A percentile compares a stretch with the other conserved stretches of the same genome.
These are phyloP conservation scores for Fragosphaeria purpurea DNA, from an alignment of 2,329 filamentous ascomycete species.

Conservation along the genomic window DNA sequence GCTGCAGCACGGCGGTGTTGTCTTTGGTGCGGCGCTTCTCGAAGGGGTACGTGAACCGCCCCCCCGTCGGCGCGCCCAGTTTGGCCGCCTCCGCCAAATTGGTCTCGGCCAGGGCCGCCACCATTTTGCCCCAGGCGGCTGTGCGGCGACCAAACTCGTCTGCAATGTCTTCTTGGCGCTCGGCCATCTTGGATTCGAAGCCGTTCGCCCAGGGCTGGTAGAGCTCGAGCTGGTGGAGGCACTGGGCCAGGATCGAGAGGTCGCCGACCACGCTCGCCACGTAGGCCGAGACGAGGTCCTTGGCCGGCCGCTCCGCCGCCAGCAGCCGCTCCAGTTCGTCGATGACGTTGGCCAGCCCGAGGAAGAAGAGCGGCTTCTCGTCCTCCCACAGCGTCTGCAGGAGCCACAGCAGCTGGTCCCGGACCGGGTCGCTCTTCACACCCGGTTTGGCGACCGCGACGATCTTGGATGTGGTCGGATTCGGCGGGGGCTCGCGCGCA, in stretches of 20 bases:
- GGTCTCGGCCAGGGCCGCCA: slow-evolving; percentile 11
- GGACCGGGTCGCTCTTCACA: slow-evolving; percentile 13
- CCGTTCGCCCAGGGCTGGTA: slow-evolving; percentile 38
- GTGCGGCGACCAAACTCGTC: slow-evolving; percentile 16
- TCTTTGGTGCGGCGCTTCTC: slow-evolving; percentile 35
- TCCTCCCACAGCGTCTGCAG: slow-evolving; percentile 29
- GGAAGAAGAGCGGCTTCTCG: slow-evolving; percentile 1
- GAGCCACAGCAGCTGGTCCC: slow-evolving; percentile 25
- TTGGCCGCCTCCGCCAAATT: slow-evolving; percentile 9
- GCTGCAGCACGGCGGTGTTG: slow-evolving; percentile 32
- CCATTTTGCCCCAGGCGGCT: slow-evolving; percentile 8
- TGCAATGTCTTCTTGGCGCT: slow-evolving; percentile 17
- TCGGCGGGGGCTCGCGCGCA: slow-evolving; percentile 15
- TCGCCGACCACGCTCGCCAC: slow-evolving; percentile 30
- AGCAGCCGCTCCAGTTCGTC: slow-evolving; percentile 40
- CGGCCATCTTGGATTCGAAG: slow-evolving; percentile 23
- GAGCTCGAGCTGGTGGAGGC: slow-evolving; percentile 31
- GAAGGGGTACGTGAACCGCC: slow-evolving; percentile 31
- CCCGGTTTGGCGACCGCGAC: slow-evolving; percentile 9
- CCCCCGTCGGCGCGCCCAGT: slow-evolving; percentile 24
- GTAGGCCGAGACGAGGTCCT: slow-evolving; percentile 27
- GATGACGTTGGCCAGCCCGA: slow-evolving; percentile 14
- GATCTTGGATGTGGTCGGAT: slow-evolving; percentile 14
- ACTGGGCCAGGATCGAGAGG: slow-evolving; percentile 35
- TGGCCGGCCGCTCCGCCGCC: slow-evolving; percentile 24